A percentile compares a stretch with the other conserved stretches of the same genome.
Evolutionary conservation across 352 stramenopile species (phyloP).

Genomic region (Globisporangium solare): DNA sequence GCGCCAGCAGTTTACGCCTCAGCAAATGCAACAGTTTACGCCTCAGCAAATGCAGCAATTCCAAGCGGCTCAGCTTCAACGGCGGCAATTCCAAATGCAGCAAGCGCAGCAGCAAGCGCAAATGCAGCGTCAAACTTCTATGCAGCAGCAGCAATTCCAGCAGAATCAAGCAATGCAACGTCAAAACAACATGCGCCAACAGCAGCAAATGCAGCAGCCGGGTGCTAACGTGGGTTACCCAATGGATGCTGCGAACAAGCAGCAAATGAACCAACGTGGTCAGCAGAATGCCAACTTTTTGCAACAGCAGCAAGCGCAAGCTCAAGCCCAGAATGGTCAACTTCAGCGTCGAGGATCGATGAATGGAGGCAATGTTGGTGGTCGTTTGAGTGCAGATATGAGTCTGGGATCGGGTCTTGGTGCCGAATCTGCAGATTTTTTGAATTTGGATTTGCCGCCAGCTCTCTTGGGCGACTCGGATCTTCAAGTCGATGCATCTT

Average conservation of each 20-base stretch:
- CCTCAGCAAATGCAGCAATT: slow-evolving; percentile 24
- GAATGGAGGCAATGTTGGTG: slow-evolving; percentile 21
- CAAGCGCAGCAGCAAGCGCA: slow-evolving; percentile 58
- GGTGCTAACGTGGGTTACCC: slow-evolving; percentile 13
- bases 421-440: slow-evolving; percentile 67
- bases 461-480: slow-evolving; percentile 65
- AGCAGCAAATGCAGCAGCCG: slow-evolving; percentile 48
- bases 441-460: slow-evolving; percentile 75
- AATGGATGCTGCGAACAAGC: slow-evolving; percentile 16
- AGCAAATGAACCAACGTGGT: slow-evolving; percentile 29
- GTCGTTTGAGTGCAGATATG: slow-evolving; percentile 54
- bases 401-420: slow-evolving; percentile 35
- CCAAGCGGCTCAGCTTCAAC: slow-evolving; percentile 27
- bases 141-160: slow-evolving; percentile 57
- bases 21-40: slow-evolving; percentile 76
- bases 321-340: slow-evolving; percentile 35
- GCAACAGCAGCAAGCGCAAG: slow-evolving; percentile 41
- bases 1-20: slow-evolving; percentile 71
- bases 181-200: slow-evolving; percentile 48
- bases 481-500: slow-evolving; percentile 38
- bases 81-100: slow-evolving; percentile 48
- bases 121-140: slow-evolving; percentile 59
- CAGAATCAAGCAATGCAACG: slow-evolving; percentile 38
- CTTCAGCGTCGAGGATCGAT: slow-evolving; percentile 33
- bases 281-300: slow-evolving; percentile 19